phyloP scores from a whole-genome alignment of 441 rosid genomes.

The Lepidium campestre region DNA sequence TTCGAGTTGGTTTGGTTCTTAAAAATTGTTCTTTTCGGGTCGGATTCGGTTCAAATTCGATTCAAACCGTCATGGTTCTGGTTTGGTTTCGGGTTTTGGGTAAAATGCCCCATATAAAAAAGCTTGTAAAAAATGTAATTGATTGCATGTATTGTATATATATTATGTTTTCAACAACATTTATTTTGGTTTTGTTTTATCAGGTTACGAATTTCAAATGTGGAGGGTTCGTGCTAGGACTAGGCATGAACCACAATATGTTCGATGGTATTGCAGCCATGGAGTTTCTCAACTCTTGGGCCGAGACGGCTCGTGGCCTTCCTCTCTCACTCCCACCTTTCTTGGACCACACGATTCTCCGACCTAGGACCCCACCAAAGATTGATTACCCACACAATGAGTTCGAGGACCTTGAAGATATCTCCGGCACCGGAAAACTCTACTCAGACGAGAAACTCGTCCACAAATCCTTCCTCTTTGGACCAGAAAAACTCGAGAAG shows the following conservation, averaged over 20 bases:
- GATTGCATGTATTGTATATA: background rate
- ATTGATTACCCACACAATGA: constrained; percentile 58
- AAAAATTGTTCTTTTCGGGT: too few relatives aligned
- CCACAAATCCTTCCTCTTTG: constrained; percentile 57
- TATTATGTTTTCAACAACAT: background rate
- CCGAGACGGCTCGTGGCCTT: constrained; percentile 61
- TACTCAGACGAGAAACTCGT: constrained; percentile 52
- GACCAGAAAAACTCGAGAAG: constrained; percentile 45
- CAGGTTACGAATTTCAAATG: constrained; percentile 81
- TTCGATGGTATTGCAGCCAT: constrained; percentile 76
- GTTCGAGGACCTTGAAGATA: constrained; percentile 60
- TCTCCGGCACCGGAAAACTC: constrained; percentile 48
- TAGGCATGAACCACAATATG: constrained; percentile 77
- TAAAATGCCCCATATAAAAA: too few relatives aligned
- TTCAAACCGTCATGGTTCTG: too few relatives aligned
- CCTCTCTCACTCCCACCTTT: constrained; percentile 56
- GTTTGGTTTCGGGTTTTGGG: too few relatives aligned
- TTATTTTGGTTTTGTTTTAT: background rate
- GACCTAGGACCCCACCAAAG: constrained; percentile 48
- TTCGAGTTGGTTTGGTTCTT: too few relatives aligned
- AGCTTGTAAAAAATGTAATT: too few relatives aligned
- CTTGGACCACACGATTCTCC: constrained; percentile 55
- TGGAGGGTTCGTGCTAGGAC: constrained; percentile 73
- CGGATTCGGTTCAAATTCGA: too few relatives aligned
- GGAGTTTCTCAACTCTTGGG: constrained; percentile 89